Base-by-base conservation (phyloP, 176 grass and related monocot species). In the Cenchrus americanus region DNA sequence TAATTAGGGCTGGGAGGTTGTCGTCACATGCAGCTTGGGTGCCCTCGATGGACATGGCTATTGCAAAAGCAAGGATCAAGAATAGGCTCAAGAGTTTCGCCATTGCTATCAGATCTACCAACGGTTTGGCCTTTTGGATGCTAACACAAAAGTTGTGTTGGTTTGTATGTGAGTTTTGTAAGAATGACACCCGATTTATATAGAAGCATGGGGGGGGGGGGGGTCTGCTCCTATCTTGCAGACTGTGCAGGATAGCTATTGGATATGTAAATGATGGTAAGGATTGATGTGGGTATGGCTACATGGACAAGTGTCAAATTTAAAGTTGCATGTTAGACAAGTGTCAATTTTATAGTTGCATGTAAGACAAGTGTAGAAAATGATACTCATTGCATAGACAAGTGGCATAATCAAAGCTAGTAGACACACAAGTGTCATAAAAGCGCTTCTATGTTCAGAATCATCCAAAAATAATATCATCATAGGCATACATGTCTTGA, bases 71-170 rank as follows among this genome's bases (percentile, higher is more conserved):
- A 4, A 88, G 12, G 10, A 70, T 55, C 15, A 68, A 69, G 50
- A 93, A 37, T 61, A 76, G 32, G 17, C 76, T 8, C 15, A 15
- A 2, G n/a, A 69, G 32, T 70, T 83, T 85, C 12, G 23, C 47
- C 82, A 83, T 89, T 10, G 40, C 5, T 55, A 73, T 64, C 23
- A 24, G 58, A 49, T 21, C 47, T 84, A 30, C 1, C 48, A 5
- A 62, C 55, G 10, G 0, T 0, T 42, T 43, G 34, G 34, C 34
- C 41, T 63, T 10, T 41, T 80, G 26, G 55, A 40, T 83, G 15
- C 51, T 74, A 62, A 42, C 21, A 8, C 2, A 32, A 30, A 13
- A 64, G 9, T 30, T 83, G 1, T 78, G 18, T 14, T 1, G 22
- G 79, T 73, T 44, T 53, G n/a, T 18, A 37, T 62, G 32, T n/a